Conservation (phyloP, 1,284 basidiomycete species). For the Thelephora terrestris region DNA sequence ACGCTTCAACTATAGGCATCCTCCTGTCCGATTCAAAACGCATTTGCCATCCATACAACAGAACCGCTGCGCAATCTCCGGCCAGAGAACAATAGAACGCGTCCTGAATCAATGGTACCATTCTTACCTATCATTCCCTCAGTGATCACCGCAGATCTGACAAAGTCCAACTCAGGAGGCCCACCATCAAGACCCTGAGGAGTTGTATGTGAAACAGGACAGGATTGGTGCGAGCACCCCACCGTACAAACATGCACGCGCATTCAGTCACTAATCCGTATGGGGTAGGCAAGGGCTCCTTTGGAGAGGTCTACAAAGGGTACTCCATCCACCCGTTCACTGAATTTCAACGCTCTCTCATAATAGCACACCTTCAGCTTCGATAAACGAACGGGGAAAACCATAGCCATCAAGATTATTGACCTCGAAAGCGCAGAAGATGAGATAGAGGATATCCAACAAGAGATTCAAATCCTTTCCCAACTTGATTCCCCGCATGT, state of each 20-base stretch:
- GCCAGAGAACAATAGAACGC: background rate
- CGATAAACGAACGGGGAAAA: conserved; percentile 86
- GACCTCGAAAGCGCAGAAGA: conserved; percentile 98
- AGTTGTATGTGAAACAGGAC: conserved; percentile 93
- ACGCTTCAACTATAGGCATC: no score
- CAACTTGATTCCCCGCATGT: conserved; percentile 94
- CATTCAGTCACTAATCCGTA: background rate
- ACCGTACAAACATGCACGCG: background rate
- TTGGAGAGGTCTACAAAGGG: conserved; percentile 98
- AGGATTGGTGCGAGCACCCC: conserved; percentile 66
- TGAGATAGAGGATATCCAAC: conserved; percentile 99
- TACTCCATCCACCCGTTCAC: conserved; percentile 23
- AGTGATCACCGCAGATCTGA: background rate
- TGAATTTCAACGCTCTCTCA: background rate
- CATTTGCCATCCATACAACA: no score
- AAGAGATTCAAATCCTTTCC: conserved; percentile 98
- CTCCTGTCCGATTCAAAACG: no score
- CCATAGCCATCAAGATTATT: conserved; percentile 97
- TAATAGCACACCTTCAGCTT: conserved; percentile 40
- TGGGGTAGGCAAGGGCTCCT: conserved; percentile 81
- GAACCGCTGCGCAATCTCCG: no score
- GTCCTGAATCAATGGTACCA: background rate
- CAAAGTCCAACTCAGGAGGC: conserved; percentile 37
- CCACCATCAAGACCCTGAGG: conserved; percentile 79
- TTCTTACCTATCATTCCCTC: background rate